Conservation (phyloP, 768 basidiomycete species). For the Suillus sp. region DNA sequence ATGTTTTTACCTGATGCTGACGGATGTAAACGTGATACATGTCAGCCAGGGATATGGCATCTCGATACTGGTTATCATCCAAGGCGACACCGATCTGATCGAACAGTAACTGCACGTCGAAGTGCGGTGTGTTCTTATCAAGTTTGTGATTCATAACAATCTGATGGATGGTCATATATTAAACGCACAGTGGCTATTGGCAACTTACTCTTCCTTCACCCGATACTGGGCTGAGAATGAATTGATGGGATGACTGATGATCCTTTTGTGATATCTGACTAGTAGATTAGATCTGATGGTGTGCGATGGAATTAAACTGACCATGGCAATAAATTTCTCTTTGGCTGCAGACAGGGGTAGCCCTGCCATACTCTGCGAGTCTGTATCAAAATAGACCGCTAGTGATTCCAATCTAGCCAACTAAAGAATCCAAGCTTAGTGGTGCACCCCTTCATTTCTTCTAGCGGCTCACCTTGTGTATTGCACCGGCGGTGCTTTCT, state of each 20-base stretch:
- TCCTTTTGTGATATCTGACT: constrained; percentile 54
- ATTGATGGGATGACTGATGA: constrained; percentile 66
- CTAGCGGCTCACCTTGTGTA: constrained; percentile 72
- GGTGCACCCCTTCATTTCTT: neutral
- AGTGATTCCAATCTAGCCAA: constrained; percentile 85
- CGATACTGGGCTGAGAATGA: constrained; percentile 92
- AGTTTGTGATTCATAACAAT: constrained; percentile 81
- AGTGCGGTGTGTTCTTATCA: constrained; percentile 74
- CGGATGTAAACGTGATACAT: constrained; percentile 96
- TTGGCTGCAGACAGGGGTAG: constrained; percentile 65
- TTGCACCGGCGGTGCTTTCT: constrained; percentile 80
- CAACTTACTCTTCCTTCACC: constrained; percentile 83
- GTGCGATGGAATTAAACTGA: constrained; percentile 30
- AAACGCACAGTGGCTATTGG: neutral
- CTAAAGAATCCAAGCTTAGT: constrained; percentile 40
- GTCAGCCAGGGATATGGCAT: constrained; percentile 89
- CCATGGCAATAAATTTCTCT: constrained; percentile 74
- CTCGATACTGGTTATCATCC: constrained; percentile 93
- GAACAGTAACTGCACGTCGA: constrained; percentile 86
- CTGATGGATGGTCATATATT: constrained; percentile 38
- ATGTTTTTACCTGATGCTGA: constrained; percentile 63
- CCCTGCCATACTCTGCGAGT: constrained; percentile 77
- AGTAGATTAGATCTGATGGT: constrained; percentile 4
- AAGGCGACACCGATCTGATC: constrained; percentile 91
- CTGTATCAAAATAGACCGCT: constrained; percentile 94